Conservation (phyloP, 2,329 filamentous ascomycete genomes). For the Akanthomyces muscarius region DNA sequence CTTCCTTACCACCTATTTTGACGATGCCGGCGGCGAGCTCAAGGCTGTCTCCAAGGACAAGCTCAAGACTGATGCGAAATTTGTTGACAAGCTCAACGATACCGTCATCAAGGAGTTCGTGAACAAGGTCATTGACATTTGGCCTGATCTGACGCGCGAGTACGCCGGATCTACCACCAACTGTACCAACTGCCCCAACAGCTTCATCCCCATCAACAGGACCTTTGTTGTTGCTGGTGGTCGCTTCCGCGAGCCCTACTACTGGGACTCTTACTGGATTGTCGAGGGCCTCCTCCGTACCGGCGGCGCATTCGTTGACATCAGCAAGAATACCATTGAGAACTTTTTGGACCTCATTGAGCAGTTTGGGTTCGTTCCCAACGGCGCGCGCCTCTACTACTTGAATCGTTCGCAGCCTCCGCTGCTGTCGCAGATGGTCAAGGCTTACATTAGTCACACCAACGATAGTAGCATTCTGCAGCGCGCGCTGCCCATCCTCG, state of each 20-base stretch:
- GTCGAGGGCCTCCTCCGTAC: constrained; percentile 62
- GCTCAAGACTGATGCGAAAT: constrained; percentile 53
- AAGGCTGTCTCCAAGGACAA: constrained; percentile 47
- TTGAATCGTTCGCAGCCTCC: constrained; percentile 66
- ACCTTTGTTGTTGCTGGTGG: constrained; percentile 68
- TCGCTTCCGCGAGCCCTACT: constrained; percentile 67
- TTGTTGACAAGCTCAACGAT: constrained; percentile 55
- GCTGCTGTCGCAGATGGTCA: constrained; percentile 62
- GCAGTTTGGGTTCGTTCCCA: constrained; percentile 61
- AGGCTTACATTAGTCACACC: constrained; percentile 59
- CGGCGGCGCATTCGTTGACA: constrained; percentile 57
- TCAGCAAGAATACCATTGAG: constrained; percentile 64
- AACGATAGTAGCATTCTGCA: constrained; percentile 58
- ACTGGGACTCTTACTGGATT: constrained; percentile 70
- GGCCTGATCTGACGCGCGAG: constrained; percentile 61
- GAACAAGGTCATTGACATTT: constrained; percentile 62
- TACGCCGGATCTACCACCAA: constrained; percentile 49
- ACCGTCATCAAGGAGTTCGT: constrained; percentile 57
- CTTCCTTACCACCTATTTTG: constrained; percentile 62
- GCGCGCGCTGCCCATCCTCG: constrained; percentile 57
- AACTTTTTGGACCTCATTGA: constrained; percentile 67
- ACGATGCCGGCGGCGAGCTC: constrained; percentile 59
- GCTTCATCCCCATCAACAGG: constrained; percentile 62
- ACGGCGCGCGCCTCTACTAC: constrained; percentile 65
- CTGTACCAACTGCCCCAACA: constrained; percentile 58